Evolutionary conservation across 1,139 yeast species (phyloP), one percentile per base, ranked within the genome.

Genomic region (Pichia sp.): DNA sequence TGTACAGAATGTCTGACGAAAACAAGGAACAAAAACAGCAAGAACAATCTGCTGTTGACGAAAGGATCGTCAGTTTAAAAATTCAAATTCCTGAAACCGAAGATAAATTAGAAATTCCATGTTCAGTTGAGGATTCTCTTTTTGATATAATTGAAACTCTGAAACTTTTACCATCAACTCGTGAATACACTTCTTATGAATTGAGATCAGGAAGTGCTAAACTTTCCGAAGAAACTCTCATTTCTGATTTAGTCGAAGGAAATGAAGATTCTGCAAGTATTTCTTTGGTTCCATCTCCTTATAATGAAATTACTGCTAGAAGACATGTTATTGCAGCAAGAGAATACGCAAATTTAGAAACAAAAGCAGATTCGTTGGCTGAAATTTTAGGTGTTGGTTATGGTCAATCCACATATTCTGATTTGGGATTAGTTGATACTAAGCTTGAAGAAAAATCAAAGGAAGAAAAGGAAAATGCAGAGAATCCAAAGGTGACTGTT

Each of bases 111-210:
- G 68, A 65, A 43, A 60, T 74, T 45, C 68, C 69, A 38, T 60
- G 68, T 31, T 57, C 67, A 16, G 51, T 50, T 11, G 60, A 65
- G 30, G 87, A 80, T 53, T 64, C 79, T 28, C 58, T 84, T 47
- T 67, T 73, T 42, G 87, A 82, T 50, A 70, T 86, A 46, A 73
- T 69, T 53, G 80, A 78, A 58, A 72, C 82, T 25, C 65, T 87
- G 46, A 67, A 73, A 29, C 67, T 78, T 27, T 63, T 78, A 31
- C 78, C 82, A 12, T 69, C 70, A 29, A 73, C 82, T 37, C 73
- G 74, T 55, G 81, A 78, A 47, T 71, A 74, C 56, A 82, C 94
- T 33, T 75, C 78, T 56, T 87, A 78, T 59, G 66, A 72, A 7
- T 66, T 86, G 29, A 39, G 39, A 28, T 41, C 45, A 16, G 28